Base-by-base conservation (phyloP, 352 stramenopile genomes). In the Pythium utonaiense region DNA sequence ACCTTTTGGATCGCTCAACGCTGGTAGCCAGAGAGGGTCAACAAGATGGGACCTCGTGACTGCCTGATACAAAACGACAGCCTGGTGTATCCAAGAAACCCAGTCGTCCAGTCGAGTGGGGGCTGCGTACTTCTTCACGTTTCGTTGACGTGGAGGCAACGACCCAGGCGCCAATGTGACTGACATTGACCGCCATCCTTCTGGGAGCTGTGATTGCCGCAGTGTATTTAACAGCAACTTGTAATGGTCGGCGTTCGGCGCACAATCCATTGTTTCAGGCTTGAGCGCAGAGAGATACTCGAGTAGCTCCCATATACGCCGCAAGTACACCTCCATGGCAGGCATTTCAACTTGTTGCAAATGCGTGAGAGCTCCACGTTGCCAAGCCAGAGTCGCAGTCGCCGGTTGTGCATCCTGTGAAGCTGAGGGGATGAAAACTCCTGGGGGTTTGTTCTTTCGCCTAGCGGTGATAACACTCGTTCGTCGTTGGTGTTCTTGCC, bases 301-400 rank as follows among this genome's bases (percentile, higher is more conserved):
- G 12, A 69, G 61, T 1, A 67, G 62, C 14, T 51, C 66, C 74
- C 78, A 84, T 16, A 84, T 53, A 12, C 72, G 70, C 13, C 54
- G 71, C 17, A 84, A 45, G 44, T 85, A 84, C 2, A 40, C 34
- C 24, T 80, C 74, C 62, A 88, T 78, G 1, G 70, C 72, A n/a
- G 74, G 74, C 6, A 88, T 53, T 28, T 88, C 76, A 6, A 78
- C 59, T 21, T 74, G 54, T 22, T 70, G 57, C 25, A 88, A 57
- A 36, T 88, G 74, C 3, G 64, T 49, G 3, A 67, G 45, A 16
- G 74, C 40, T 22, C 71, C 66, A 3, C 64, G 53, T 19, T 66
- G n/a, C 62, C 73, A 78, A 4, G 3, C 41, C 50, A 22, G 50
- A 60, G 28, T 52, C 24, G 8, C 16, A 2, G 16, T 14, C 3